Percentiles rank a stretch among this genome's conserved stretches.
phyloP scores from a whole-genome alignment of 352 stramenopile species.

The Globisporangium acanthophoron region DNA sequence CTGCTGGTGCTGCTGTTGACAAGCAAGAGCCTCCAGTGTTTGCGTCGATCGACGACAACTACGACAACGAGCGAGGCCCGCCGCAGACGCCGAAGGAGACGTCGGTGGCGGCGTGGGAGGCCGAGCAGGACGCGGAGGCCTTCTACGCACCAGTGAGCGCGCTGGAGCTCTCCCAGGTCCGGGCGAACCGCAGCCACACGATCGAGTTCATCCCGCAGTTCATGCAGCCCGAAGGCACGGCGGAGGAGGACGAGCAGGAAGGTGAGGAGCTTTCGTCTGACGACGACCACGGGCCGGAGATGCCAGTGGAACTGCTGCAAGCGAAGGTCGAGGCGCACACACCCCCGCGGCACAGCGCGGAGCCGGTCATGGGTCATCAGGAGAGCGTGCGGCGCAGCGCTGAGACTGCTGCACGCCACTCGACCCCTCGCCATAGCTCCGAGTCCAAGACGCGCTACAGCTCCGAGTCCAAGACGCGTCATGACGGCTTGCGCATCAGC shows the following conservation, averaged over 20 bases:
- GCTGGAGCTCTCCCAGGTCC: conserved; percentile 12
- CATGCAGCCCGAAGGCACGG: conserved; percentile 2
- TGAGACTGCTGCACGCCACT: neutral
- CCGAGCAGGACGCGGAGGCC: conserved; percentile 5
- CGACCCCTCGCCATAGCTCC: neutral
- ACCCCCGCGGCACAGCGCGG: neutral
- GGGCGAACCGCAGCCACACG: conserved; percentile 14
- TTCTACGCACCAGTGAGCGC: conserved; percentile 11
- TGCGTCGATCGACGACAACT: neutral
- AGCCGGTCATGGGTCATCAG: neutral
- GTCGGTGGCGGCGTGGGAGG: neutral
- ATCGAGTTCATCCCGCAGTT: conserved; percentile 19
- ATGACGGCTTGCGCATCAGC: neutral
- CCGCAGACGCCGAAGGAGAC: neutral
- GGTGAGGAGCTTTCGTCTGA: neutral
- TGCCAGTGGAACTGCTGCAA: neutral
- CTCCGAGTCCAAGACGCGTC: too few relatives aligned
- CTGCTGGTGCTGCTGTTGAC: neutral
- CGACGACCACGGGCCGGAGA: neutral
- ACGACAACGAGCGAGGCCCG: neutral
- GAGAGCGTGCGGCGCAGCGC: neutral
- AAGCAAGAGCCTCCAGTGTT: neutral
- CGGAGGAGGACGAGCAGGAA: neutral
- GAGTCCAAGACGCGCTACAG: neutral
- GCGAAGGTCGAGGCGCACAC: neutral